A percentile compares a stretch with the other conserved stretches of the same genome.
phyloP scores from a whole-genome alignment of 176 grass and related monocot genomes.

The Carex kokanica region DNA sequence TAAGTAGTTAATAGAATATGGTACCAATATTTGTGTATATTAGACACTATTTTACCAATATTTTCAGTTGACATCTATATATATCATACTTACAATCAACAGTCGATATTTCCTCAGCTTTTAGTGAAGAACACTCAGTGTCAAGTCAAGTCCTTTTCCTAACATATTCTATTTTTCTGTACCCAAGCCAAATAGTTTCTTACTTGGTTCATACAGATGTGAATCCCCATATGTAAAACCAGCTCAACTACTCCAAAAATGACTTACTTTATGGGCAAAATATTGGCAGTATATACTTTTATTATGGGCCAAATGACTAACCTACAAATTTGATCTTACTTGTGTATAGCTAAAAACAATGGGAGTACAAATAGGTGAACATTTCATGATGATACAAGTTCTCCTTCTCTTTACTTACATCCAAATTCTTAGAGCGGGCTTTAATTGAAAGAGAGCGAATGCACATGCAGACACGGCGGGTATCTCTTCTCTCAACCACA shows the following conservation, averaged over 20 bases:
- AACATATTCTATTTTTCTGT: neutral
- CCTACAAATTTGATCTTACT: neutral
- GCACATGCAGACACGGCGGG: constrained; percentile 80
- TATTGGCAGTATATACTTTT: neutral
- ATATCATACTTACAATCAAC: neutral
- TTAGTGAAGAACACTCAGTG: neutral
- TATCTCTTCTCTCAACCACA: constrained; percentile 84
- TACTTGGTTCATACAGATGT: neutral
- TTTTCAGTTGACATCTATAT: neutral
- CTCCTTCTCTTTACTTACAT: constrained; percentile 46
- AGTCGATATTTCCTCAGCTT: neutral
- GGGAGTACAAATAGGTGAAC: neutral
- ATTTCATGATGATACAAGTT: neutral
- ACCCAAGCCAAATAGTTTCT: neutral
- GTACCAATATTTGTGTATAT: neutral
- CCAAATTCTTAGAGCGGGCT: constrained; percentile 39
- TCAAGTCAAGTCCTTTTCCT: neutral
- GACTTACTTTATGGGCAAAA: neutral
- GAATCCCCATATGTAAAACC: neutral
- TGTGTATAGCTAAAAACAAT: neutral
- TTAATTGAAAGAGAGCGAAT: constrained; percentile 80
- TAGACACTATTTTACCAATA: neutral
- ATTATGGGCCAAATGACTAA: neutral
- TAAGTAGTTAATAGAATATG: neutral
- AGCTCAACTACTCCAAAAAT: neutral